A percentile compares a stretch with the other conserved stretches of the same genome.
These are phyloP conservation scores for Arthromyces matolae DNA, from an alignment of 768 basidiomycete genomes.

Conservation along the genomic window DNA sequence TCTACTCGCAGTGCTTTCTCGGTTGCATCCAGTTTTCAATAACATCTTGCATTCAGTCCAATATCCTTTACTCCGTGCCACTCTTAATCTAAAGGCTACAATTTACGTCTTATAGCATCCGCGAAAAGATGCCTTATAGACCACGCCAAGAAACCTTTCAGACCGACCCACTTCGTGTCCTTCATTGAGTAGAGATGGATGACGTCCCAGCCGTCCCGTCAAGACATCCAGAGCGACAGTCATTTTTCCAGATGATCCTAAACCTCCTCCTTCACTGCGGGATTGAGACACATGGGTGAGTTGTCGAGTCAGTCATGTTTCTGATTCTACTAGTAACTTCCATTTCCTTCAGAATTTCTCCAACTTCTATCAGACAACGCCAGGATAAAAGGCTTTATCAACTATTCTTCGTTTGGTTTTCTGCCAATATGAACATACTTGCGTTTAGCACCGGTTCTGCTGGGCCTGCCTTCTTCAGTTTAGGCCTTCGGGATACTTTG, in stretches of 20 bases:
- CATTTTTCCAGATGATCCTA: conserved; percentile 13
- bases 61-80: no score
- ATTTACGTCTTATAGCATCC: no score
- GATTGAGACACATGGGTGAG: conserved; percentile 33
- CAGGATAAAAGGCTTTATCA: conserved; percentile 59
- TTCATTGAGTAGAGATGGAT: not conserved
- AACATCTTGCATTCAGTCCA: no score
- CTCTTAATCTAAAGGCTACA: no score
- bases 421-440: conserved; percentile 64
- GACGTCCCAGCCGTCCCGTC: not conserved
- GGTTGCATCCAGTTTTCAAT: no score
- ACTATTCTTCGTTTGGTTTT: conserved; percentile 71
- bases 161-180: no score
- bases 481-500: conserved; percentile 50
- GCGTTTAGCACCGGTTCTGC: conserved; percentile 60
- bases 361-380: conserved; percentile 46
- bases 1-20: no score
- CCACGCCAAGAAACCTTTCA: no score
- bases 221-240: not conserved
- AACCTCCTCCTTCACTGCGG: conserved; percentile 27
- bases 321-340: not conserved
- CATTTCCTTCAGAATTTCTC: conserved; percentile 41
- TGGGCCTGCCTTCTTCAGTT: conserved; percentile 53
- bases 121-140: no score
- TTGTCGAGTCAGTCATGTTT: not conserved